Evolutionary conservation across 768 basidiomycete genomes (phyloP).

Genomic region (Lactarius pseudohatsudake): DNA sequence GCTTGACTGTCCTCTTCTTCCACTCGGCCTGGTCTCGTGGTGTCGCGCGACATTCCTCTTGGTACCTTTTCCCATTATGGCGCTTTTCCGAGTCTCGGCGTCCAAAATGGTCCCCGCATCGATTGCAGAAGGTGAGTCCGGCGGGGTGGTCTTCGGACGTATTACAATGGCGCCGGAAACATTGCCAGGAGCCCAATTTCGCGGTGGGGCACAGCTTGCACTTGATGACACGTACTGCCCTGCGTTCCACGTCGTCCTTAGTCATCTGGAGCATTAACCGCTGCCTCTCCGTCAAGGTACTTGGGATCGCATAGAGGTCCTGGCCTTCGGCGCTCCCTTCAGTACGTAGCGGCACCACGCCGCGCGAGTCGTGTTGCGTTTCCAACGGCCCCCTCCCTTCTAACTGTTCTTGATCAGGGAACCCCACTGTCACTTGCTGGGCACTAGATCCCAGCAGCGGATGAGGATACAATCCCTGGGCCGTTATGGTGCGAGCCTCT

Average conservation of each 20-base stretch:
- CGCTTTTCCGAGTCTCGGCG: not conserved
- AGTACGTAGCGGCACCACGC: not conserved
- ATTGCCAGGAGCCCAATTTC: not conserved
- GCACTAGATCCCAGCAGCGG: not conserved
- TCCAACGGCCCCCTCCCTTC: not conserved
- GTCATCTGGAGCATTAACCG: not conserved
- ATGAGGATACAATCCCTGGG: not conserved
- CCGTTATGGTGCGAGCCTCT: not conserved
- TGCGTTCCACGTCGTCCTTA: not conserved
- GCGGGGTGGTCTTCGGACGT: not conserved
- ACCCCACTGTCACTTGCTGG: not conserved
- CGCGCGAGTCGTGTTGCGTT: not conserved
- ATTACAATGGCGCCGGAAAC: not conserved
- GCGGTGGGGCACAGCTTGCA: not conserved
- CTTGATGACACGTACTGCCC: not conserved
- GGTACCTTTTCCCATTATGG: too few species aligned
- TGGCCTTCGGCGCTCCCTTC: not conserved
- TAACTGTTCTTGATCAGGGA: not conserved
- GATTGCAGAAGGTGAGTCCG: not conserved
- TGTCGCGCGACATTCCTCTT: too few species aligned
- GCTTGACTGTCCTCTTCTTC: not conserved
- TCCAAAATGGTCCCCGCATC: not conserved
- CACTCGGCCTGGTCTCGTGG: not conserved
- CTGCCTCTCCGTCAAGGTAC: not conserved
- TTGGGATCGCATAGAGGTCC: not conserved